Base-by-base conservation (phyloP, 2,329 filamentous ascomycete genomes). In the Dactylellina haptotyla region DNA sequence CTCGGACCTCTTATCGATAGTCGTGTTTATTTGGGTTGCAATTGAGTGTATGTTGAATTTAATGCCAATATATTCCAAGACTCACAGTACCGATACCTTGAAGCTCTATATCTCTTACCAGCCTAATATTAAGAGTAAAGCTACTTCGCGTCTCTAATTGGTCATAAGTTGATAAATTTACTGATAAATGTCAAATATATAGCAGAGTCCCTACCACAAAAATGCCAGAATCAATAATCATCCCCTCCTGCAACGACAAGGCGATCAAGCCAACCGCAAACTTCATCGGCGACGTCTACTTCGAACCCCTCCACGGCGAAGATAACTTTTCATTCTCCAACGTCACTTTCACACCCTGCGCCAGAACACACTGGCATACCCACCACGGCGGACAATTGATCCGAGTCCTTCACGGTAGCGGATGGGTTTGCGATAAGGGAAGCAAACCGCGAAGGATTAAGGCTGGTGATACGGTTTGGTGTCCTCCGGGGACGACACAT, bases 351-450 rank as follows among this genome's bases (percentile, higher is more conserved):
- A 80, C 81, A 0, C 82, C 82, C 5, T 81, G 82, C 54, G 80
- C 82, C 0, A 80, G 82, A 18, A 83, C 82, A 3, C 78, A 82
- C 76, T 83, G 83, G 83, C 82, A 83, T 76, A 80, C 79, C 0
- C 83, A 84, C 74, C 81, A 82, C 54, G 77, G 80, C n/a, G 83
- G 82, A 2, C 83, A 84, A 76, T 77, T 83, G 30, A 77, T 84
- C 32, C 78, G 80, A 28, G 82, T 83, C 1, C 77, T 81, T 14
- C 78, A 80, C 1, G 82, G 82, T 0, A 78, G 77, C 5, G 82
- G 82, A 5, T 81, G 83, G 79, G 79, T 83, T 20, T 84, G 83
- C 67, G 81, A 83, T 20, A 80, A 80, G 37, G 82, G 82, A 0
- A 79, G 79, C 20, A 76, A 77, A 53, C 81, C 82, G 2, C 75